Percentiles rank a stretch among this genome's conserved stretches.
phyloP scores from a whole-genome alignment of 495 filamentous ascomycete genomes.

The Daldinia grandis region DNA sequence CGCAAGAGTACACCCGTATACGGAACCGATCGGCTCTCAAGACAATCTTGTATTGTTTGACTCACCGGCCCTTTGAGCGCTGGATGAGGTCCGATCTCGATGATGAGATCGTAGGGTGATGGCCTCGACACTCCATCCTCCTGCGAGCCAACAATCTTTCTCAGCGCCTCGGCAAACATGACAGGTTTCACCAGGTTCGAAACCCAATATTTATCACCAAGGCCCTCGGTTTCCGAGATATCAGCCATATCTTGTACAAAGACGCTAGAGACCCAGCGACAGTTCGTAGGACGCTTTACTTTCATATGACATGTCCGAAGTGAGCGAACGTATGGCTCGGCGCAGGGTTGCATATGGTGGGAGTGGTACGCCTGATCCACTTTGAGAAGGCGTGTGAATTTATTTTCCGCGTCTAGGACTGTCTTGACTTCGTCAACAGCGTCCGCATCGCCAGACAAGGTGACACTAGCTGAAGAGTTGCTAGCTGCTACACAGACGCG shows the following conservation, averaged over 20 bases:
- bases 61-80: slow-evolving; percentile 53
- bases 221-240: background rate
- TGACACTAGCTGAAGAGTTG: slow-evolving; percentile 57
- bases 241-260: background rate
- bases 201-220: background rate
- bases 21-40: slow-evolving; percentile 17
- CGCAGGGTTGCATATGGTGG: slow-evolving; percentile 53
- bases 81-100: slow-evolving; percentile 65
- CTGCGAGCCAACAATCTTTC: background rate
- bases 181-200: slow-evolving; percentile 53
- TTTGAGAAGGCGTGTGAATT: slow-evolving; percentile 51
- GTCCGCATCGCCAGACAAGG: slow-evolving; percentile 54
- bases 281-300: background rate
- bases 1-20: slow-evolving; percentile 42
- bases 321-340: slow-evolving; percentile 39
- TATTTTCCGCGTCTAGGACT: slow-evolving; percentile 55
- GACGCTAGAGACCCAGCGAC: background rate
- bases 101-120: slow-evolving; percentile 26
- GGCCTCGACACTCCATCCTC: background rate
- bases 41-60: slow-evolving; percentile 38
- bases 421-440: slow-evolving; percentile 45
- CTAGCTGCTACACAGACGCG: slow-evolving; percentile 51
- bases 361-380: slow-evolving; percentile 65
- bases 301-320: background rate
- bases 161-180: slow-evolving; percentile 56